phyloP scores from a whole-genome alignment of 164 flowering plant species.

The Annona squamosa region DNA sequence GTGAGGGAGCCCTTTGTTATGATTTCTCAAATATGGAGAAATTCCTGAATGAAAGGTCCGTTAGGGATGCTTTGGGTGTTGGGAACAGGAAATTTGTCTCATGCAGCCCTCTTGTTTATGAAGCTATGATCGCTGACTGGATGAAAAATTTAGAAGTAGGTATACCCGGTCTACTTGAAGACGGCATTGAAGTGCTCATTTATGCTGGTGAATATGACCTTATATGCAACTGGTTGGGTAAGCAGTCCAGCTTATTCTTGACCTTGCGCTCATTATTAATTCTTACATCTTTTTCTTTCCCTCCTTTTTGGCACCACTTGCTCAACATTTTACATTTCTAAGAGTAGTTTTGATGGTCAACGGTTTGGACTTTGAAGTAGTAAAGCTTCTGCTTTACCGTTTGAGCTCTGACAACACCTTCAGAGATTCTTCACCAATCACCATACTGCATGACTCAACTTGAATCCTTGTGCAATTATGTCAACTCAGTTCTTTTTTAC shows the following conservation, averaged over 20 bases:
- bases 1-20: slow-evolving; percentile 69
- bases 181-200: slow-evolving; percentile 54
- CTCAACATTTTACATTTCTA: neutral
- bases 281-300: neutral
- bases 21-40: slow-evolving; percentile 79
- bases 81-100: slow-evolving; percentile 66
- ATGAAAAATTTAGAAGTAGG: slow-evolving; percentile 78
- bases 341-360: neutral
- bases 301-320: neutral
- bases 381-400: neutral
- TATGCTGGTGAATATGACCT: slow-evolving; percentile 86
- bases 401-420: neutral
- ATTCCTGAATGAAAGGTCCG: slow-evolving; percentile 47
- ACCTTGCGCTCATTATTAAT: no score
- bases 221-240: slow-evolving; percentile 86
- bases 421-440: neutral
- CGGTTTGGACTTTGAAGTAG: neutral
- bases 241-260: slow-evolving; percentile 2
- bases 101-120: slow-evolving; percentile 61
- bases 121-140: slow-evolving; percentile 70
- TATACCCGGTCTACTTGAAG: slow-evolving; percentile 63
- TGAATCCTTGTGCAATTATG: neutral
- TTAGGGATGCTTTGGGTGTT: slow-evolving; percentile 61
- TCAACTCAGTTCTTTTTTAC: neutral
- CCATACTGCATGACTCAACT: neutral